Evolutionary conservation across 2,329 filamentous ascomycete species (phyloP).

Genomic region (Alternaria solani): DNA sequence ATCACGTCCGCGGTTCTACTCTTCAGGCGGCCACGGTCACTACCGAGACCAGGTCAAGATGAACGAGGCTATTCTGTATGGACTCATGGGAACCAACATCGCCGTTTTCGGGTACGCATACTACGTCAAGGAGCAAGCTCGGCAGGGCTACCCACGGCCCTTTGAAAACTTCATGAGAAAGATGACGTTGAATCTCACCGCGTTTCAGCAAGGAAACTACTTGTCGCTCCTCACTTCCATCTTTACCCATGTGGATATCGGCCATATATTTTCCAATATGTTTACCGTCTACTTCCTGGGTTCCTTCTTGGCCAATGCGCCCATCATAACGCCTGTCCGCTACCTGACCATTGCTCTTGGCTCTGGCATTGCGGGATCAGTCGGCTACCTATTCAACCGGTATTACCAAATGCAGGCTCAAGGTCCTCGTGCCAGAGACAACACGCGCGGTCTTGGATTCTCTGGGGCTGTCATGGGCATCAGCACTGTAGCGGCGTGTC

Average conservation of each 20-base stretch:
- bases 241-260: slow-evolving; percentile 50
- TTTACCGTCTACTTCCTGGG: slow-evolving; percentile 51
- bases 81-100: slow-evolving; percentile 52
- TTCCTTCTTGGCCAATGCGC: slow-evolving; percentile 39
- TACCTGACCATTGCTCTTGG: slow-evolving; percentile 43
- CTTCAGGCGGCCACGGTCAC: slow-evolving; percentile 1
- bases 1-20: slow-evolving; percentile 19
- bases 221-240: slow-evolving; percentile 51
- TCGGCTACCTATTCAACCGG: slow-evolving; percentile 26
- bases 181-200: slow-evolving; percentile 46
- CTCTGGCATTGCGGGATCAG: slow-evolving; percentile 36
- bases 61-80: slow-evolving; percentile 42
- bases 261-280: slow-evolving; percentile 55
- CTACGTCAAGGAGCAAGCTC: slow-evolving; percentile 41
- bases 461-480: slow-evolving; percentile 55
- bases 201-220: slow-evolving; percentile 38
- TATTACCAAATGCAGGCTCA: slow-evolving; percentile 10
- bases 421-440: slow-evolving; percentile 9
- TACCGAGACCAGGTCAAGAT: slow-evolving; percentile 7
- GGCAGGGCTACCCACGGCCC: slow-evolving; percentile 24
- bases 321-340: slow-evolving; percentile 37
- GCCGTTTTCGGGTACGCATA: slow-evolving; percentile 51
- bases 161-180: slow-evolving; percentile 35
- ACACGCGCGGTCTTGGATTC: slow-evolving; percentile 38
- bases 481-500: slow-evolving; percentile 49